Conservation (phyloP, 2,329 filamentous ascomycete genomes). For the Hypomyces rosellus region DNA sequence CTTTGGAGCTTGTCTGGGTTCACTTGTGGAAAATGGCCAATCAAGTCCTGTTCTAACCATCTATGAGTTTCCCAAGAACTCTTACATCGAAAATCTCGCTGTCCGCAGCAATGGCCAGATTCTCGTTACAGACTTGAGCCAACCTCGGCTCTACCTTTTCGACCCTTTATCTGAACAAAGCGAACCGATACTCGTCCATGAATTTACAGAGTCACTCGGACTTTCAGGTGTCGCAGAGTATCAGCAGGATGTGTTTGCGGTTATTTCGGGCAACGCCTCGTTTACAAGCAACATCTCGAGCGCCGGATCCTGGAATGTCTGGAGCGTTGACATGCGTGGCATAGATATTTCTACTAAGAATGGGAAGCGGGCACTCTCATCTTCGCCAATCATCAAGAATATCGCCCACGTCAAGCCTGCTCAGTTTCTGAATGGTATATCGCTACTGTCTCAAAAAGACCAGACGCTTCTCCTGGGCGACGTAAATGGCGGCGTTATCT, state of each 20-base stretch:
- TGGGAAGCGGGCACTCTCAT: neutral
- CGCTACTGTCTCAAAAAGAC: slow-evolving; percentile 11
- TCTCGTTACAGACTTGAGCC: slow-evolving; percentile 26
- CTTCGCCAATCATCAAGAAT: slow-evolving; percentile 14
- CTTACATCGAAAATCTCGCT: slow-evolving; percentile 29
- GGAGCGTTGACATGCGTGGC: slow-evolving; percentile 16
- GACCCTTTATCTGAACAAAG: slow-evolving; percentile 19
- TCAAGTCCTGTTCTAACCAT: slow-evolving; percentile 1
- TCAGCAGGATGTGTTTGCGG: slow-evolving; percentile 25
- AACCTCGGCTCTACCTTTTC: slow-evolving; percentile 27
- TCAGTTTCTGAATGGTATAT: slow-evolving; percentile 22
- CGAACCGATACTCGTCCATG: slow-evolving; percentile 21
- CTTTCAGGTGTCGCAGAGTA: slow-evolving; percentile 32
- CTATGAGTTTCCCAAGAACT: slow-evolving; percentile 6
- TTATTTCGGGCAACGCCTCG: slow-evolving; percentile 20
- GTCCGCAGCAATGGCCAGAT: slow-evolving; percentile 29
- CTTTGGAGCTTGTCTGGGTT: slow-evolving; percentile 3
- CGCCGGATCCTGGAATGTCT: slow-evolving; percentile 18
- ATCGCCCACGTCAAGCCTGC: slow-evolving; percentile 16
- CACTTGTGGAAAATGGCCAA: neutral
- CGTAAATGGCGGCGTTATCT: slow-evolving; percentile 17
- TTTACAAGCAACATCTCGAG: slow-evolving; percentile 12
- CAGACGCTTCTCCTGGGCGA: slow-evolving; percentile 18
- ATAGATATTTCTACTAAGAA: slow-evolving; percentile 16
- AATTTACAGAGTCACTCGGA: slow-evolving; percentile 19